phyloP scores from a whole-genome alignment of 164 flowering plant species.

The Nymphaea thermarum region DNA sequence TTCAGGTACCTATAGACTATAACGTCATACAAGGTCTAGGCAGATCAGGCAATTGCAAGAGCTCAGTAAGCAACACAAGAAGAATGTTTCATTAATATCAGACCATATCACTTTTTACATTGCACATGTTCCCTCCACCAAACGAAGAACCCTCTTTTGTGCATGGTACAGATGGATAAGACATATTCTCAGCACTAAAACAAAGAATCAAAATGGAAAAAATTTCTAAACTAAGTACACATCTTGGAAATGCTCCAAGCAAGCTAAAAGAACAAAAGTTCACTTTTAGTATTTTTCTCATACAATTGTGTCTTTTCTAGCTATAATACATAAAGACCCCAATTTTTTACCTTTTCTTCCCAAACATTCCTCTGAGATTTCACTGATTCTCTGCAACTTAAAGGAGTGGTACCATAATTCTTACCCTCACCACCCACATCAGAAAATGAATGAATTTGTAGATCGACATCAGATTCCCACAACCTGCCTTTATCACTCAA shows the following conservation, averaged over 20 bases:
- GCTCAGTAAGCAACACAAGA: too few relatives aligned
- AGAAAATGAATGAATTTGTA: constrained; percentile 8
- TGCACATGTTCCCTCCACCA: too few relatives aligned
- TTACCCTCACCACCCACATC: constrained; percentile 7
- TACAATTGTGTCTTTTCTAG: constrained; percentile 23
- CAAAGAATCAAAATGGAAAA: not conserved
- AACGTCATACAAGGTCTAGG: too few relatives aligned
- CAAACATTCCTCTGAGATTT: constrained; percentile 28
- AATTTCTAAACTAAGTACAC: constrained; percentile 8
- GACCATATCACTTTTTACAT: too few relatives aligned
- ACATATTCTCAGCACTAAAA: not conserved
- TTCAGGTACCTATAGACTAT: too few relatives aligned
- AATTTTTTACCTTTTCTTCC: constrained; percentile 54
- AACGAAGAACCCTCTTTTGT: too few relatives aligned
- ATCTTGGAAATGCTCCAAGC: constrained; percentile 12
- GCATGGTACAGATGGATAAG: too few relatives aligned
- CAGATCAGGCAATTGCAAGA: too few relatives aligned
- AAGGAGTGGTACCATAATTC: constrained; percentile 16
- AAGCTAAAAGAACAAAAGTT: constrained; percentile 8
- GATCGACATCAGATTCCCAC: constrained; percentile 4
- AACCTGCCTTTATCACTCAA: constrained; percentile 12
- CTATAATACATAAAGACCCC: constrained; percentile 25
- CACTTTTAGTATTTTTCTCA: constrained; percentile 13
- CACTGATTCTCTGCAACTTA: constrained; percentile 31
- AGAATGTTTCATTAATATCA: too few relatives aligned